Evolutionary conservation across 1,284 basidiomycete genomes (phyloP).

Genomic region (Cutaneotrichosporon daszewskae): DNA sequence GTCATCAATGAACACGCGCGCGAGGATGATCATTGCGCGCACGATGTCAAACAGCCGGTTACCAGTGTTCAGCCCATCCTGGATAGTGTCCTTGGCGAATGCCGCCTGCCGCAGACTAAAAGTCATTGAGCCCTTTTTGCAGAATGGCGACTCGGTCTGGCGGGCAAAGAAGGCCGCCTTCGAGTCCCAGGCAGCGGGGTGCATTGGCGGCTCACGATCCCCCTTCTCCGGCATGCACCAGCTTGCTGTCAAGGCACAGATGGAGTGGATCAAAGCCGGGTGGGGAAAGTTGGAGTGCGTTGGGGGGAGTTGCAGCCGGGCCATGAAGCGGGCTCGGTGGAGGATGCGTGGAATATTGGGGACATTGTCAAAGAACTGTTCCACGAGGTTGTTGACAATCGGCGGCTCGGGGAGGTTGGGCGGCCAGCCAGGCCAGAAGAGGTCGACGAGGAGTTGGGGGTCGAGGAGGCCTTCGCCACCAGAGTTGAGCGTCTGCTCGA

Average conservation of each 20-base stretch:
- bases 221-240: slow-evolving; percentile 21
- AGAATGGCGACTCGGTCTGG: neutral
- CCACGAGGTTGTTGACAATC: slow-evolving; percentile 43
- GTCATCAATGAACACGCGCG: slow-evolving; percentile 44
- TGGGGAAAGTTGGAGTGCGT: slow-evolving; percentile 49
- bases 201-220: neutral
- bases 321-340: slow-evolving; percentile 44
- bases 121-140: neutral
- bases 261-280: slow-evolving; percentile 47
- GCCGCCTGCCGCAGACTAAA: slow-evolving; percentile 28
- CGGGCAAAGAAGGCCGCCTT: neutral
- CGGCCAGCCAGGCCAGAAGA: slow-evolving; percentile 48
- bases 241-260: slow-evolving; percentile 45
- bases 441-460: slow-evolving; percentile 37
- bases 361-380: slow-evolving; percentile 43
- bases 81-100: slow-evolving; percentile 39
- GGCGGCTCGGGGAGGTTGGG: slow-evolving; percentile 43
- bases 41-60: slow-evolving; percentile 43
- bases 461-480: slow-evolving; percentile 27
- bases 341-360: slow-evolving; percentile 44
- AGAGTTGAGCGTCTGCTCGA: neutral
- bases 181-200: neutral
- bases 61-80: slow-evolving; percentile 40
- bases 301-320: slow-evolving; percentile 48
- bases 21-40: slow-evolving; percentile 43